Percentiles rank a stretch among this genome's conserved stretches.
Conservation (phyloP, 495 filamentous ascomycete species). For the Daldinia caldariorum region DNA sequence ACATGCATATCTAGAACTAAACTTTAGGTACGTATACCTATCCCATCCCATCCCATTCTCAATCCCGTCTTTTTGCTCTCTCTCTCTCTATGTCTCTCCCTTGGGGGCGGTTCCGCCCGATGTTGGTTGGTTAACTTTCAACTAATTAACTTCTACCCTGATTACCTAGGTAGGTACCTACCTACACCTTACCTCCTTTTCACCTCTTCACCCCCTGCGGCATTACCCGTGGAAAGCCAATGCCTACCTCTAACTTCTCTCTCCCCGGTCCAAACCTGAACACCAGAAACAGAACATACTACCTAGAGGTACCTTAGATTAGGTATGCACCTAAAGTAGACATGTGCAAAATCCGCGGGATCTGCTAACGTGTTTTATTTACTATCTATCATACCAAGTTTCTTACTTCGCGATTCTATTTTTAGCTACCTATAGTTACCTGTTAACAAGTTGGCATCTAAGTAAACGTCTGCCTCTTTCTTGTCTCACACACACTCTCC, state of each 20-base stretch:
- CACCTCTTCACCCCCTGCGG: neutral
- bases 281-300: no score
- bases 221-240: no score
- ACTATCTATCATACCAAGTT: neutral
- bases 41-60: neutral
- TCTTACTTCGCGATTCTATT: conserved; percentile 3
- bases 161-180: neutral
- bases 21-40: no score
- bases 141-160: neutral
- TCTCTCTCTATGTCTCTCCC: no score
- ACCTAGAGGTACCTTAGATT: neutral
- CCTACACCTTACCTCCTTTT: neutral
- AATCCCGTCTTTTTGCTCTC: neutral
- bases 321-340: no score
- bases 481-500: neutral
- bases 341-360: neutral
- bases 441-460: no score
- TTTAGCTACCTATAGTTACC: neutral
- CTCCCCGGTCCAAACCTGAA: no score
- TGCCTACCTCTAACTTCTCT: no score
- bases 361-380: neutral
- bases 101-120: conserved; percentile 2
- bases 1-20: no score
- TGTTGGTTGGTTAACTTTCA: neutral
- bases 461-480: neutral